phyloP scores from a whole-genome alignment of 139 green algal species.

The Ulvella scutata region DNA sequence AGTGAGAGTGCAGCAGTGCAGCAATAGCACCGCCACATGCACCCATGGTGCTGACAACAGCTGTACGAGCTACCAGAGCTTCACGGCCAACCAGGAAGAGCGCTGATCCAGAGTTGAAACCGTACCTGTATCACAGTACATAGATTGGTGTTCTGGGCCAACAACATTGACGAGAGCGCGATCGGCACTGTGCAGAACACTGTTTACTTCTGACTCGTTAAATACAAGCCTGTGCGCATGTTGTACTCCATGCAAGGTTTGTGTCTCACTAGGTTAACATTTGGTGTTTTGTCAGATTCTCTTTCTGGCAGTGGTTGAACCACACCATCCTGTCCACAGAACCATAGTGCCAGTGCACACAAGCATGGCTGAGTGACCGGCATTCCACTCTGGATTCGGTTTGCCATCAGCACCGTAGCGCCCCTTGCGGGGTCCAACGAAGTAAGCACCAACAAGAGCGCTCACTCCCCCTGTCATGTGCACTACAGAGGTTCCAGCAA shows the following conservation, averaged over 20 bases:
- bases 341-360: constrained; percentile 43
- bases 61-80: constrained; percentile 15
- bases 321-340: constrained; percentile 81
- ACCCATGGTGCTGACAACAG: constrained; percentile 66
- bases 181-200: no score
- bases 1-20: constrained; percentile 27
- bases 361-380: constrained; percentile 48
- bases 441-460: constrained; percentile 53
- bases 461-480: constrained; percentile 72
- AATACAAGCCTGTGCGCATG: no score
- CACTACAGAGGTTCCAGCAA: constrained; percentile 51
- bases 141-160: no score
- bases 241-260: no score
- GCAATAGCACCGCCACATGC: constrained; percentile 35
- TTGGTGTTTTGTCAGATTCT: no score
- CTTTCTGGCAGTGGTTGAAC: no score
- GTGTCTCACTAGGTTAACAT: no score
- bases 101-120: constrained; percentile 66
- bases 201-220: no score
- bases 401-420: constrained; percentile 74
- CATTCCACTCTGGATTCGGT: constrained; percentile 54
- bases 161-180: no score
- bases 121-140: no score
- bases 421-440: constrained; percentile 84
- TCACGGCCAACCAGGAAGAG: constrained; percentile 22